Conservation (phyloP, 208 protist species). For the Tritrichomonas musculus region DNA sequence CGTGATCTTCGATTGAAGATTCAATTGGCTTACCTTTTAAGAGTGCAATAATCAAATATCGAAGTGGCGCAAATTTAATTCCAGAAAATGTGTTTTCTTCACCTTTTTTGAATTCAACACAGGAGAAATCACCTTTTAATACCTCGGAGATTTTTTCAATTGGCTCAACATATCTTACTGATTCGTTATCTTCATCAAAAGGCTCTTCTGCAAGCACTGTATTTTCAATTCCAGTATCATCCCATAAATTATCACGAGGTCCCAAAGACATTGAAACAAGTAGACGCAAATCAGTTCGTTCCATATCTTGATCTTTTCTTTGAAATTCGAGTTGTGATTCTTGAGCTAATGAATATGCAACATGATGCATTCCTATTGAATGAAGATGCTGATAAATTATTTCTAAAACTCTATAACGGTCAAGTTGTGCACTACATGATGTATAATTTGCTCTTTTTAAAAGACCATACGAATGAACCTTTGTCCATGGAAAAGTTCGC, state of each 20-base stretch:
- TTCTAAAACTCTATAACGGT: background rate
- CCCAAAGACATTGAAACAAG: conserved; percentile 23
- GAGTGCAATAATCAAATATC: background rate
- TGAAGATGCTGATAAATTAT: conserved; percentile 11
- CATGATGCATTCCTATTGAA: background rate
- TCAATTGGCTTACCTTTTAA: background rate
- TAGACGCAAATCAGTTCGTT: background rate
- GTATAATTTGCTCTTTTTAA: background rate
- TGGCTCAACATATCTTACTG: background rate
- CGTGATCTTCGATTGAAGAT: too few relatives aligned
- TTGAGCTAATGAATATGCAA: background rate
- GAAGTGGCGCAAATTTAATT: background rate
- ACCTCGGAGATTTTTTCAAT: background rate
- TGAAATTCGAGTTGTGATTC: conserved; percentile 23
- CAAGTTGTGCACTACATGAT: background rate
- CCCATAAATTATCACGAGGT: conserved; percentile 16
- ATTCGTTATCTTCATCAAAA: background rate
- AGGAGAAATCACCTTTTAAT: too few relatives aligned
- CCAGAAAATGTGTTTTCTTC: background rate
- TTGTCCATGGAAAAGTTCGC: background rate
- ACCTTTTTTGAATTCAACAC: background rate
- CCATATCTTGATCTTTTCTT: conserved; percentile 11
- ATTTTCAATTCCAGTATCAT: background rate
- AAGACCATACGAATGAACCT: background rate
- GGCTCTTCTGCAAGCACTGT: background rate